Conservation (phyloP, 805 yeast genomes). For the Yamadazyma nakazawae region DNA sequence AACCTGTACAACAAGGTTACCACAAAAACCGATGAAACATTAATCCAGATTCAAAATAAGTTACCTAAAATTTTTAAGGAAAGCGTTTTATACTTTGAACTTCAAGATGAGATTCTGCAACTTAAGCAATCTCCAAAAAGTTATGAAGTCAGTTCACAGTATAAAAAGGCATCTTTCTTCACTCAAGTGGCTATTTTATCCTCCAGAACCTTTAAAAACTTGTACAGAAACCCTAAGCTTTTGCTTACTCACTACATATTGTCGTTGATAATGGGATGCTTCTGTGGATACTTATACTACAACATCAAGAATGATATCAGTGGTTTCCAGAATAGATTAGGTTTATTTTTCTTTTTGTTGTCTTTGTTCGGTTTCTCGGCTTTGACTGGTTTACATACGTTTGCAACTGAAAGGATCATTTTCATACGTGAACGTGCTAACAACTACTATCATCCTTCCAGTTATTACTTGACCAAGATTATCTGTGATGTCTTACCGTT, state of each 20-base stretch:
- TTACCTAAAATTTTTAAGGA: constrained; percentile 35
- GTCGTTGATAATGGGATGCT: constrained; percentile 71
- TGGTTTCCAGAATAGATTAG: constrained; percentile 94
- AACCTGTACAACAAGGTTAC: constrained; percentile 22
- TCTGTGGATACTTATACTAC: constrained; percentile 84
- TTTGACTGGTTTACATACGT: constrained; percentile 85
- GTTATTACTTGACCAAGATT: constrained; percentile 83
- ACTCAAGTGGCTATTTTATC: constrained; percentile 73
- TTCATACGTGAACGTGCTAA: constrained; percentile 93
- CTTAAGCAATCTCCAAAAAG: constrained; percentile 22
- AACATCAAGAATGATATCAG: constrained; percentile 83
- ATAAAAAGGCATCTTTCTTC: constrained; percentile 53
- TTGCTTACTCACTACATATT: constrained; percentile 79
- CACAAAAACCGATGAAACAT: constrained; percentile 22
- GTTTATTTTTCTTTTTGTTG: constrained; percentile 84
- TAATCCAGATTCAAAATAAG: constrained; percentile 23
- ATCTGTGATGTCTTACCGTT: constrained; percentile 90
- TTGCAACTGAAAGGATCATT: constrained; percentile 82
- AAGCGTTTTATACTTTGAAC: constrained; percentile 39
- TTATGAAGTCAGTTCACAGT: constrained; percentile 29
- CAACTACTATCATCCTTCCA: constrained; percentile 84
- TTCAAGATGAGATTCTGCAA: constrained; percentile 35
- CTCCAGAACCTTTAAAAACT: constrained; percentile 85
- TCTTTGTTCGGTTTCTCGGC: constrained; percentile 94
- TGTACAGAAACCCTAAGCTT: constrained; percentile 90